Percentiles rank a stretch among this genome's conserved stretches.
Conservation (phyloP, 1,284 basidiomycete species). For the Fomitopsis schrenkii region DNA sequence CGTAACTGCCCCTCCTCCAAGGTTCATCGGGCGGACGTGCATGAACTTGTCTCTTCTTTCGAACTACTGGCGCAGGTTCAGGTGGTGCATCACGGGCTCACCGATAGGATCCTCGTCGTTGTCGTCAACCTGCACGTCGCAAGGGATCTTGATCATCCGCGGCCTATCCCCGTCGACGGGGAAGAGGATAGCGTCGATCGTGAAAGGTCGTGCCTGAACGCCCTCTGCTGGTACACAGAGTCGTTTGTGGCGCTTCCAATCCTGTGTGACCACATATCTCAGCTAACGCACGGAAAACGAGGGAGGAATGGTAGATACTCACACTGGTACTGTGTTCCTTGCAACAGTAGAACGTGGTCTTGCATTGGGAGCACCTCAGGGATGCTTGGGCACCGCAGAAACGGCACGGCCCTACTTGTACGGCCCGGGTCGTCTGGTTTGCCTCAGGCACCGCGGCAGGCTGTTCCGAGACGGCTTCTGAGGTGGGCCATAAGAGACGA, state of each 20-base stretch:
- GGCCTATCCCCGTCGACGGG: neutral
- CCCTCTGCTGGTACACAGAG: neutral
- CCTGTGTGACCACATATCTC: neutral
- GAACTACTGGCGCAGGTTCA: too few relatives aligned
- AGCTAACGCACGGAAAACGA: too few relatives aligned
- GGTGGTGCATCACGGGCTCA: too few relatives aligned
- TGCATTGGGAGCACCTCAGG: neutral
- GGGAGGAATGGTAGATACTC: neutral
- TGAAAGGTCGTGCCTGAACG: neutral
- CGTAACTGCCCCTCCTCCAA: too few relatives aligned
- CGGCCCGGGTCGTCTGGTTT: too few relatives aligned
- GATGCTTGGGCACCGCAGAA: neutral
- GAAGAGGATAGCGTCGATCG: neutral
- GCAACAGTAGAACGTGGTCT: neutral
- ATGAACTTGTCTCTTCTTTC: too few relatives aligned
- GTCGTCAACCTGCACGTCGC: neutral
- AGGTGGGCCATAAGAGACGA: too few relatives aligned
- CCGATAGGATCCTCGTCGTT: neutral
- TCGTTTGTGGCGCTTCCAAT: neutral
- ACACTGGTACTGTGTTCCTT: neutral
- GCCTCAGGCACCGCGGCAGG: too few relatives aligned
- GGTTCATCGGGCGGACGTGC: too few relatives aligned
- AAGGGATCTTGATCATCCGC: neutral
- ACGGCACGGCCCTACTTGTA: neutral
- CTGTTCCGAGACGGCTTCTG: too few relatives aligned